Evolutionary conservation across 1,284 basidiomycete genomes (phyloP).

Genomic region (Pascua sp.): DNA sequence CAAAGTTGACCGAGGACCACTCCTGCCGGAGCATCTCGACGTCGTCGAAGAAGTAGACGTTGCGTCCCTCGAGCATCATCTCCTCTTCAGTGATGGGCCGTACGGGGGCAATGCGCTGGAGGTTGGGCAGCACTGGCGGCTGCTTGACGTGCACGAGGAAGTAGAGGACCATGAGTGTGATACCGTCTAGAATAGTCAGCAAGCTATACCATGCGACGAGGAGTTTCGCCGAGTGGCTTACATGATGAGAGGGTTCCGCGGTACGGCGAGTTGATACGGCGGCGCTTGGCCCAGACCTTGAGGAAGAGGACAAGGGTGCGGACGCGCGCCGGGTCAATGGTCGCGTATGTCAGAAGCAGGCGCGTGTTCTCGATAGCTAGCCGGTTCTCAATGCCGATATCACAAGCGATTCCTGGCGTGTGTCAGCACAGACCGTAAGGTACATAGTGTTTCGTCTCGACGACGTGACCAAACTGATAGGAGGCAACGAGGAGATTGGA

Average conservation of each 20-base stretch:
- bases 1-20: constrained; percentile 90
- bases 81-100: constrained; percentile 83
- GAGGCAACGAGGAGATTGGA: too few relatives aligned
- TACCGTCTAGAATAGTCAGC: constrained; percentile 60
- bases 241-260: constrained; percentile 91
- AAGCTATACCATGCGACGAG: neutral
- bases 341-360: constrained; percentile 92
- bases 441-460: too few relatives aligned
- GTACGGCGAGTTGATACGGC: constrained; percentile 98
- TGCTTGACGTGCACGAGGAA: constrained; percentile 96
- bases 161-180: constrained; percentile 95
- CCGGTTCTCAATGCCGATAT: constrained; percentile 97
- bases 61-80: constrained; percentile 76
- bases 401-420: constrained; percentile 68
- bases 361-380: constrained; percentile 96
- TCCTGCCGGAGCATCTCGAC: constrained; percentile 79
- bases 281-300: constrained; percentile 97
- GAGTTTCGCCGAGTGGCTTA: constrained; percentile 16
- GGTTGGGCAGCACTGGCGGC: constrained; percentile 84
- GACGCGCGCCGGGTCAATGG: constrained; percentile 90
- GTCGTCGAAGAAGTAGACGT: constrained; percentile 97
- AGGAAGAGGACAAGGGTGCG: constrained; percentile 93
- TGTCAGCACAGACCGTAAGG: neutral
- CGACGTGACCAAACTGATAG: too few relatives aligned
- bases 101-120: constrained; percentile 81